phyloP scores from a whole-genome alignment of 169 alveolate species.

The Blepharisma undulans region DNA sequence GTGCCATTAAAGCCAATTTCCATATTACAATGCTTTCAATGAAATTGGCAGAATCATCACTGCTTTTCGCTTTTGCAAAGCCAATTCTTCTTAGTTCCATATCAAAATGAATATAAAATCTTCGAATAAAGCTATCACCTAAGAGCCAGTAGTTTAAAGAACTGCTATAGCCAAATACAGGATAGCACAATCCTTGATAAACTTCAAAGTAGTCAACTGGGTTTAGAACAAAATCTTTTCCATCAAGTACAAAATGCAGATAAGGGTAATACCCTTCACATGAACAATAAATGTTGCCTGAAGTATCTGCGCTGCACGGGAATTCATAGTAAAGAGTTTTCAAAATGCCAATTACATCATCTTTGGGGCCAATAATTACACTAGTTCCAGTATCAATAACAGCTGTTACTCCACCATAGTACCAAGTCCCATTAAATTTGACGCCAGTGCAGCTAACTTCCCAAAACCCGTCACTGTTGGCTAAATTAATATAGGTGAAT shows the following conservation, averaged over 20 bases:
- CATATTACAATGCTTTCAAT: no score
- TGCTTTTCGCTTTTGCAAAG: no score
- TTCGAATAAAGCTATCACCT: neutral
- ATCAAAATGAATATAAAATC: neutral
- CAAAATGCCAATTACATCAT: neutral
- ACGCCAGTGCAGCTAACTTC: no score
- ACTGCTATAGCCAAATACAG: no score
- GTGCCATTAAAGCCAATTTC: no score
- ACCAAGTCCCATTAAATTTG: neutral
- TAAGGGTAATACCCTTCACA: no score
- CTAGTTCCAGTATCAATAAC: constrained; percentile 44
- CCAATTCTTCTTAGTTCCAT: neutral
- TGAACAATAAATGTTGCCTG: no score
- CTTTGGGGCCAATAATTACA: constrained; percentile 4
- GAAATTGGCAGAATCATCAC: no score
- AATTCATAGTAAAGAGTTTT: neutral
- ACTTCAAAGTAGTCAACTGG: no score
- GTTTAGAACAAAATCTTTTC: no score
- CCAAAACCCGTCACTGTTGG: neutral
- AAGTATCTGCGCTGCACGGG: neutral
- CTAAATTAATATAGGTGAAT: neutral
- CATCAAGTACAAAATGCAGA: no score
- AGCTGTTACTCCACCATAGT: neutral
- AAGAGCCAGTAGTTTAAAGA: neutral
- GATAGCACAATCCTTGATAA: no score